Conservation (phyloP, 306 rosid genomes). For the Dicorynia guianensis region DNA sequence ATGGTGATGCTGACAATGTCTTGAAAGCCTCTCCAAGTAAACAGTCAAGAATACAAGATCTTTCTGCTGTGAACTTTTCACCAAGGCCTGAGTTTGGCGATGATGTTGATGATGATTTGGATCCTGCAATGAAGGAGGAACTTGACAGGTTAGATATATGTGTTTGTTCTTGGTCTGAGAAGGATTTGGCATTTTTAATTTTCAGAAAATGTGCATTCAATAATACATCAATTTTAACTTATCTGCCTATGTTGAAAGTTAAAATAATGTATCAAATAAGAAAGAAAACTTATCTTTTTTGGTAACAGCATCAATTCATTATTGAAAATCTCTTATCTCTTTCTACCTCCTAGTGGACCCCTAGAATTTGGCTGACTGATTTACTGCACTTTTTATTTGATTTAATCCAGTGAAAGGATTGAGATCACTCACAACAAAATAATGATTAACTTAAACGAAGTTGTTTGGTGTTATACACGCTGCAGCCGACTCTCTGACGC, state of each 20-base stretch:
- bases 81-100: conserved; percentile 71
- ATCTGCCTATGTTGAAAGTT: not conserved
- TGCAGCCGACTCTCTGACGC: not conserved
- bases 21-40: conserved; percentile 57
- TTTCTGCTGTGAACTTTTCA: conserved; percentile 52
- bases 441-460: not conserved
- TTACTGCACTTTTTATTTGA: conserved; percentile 2
- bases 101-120: conserved; percentile 82
- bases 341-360: not conserved
- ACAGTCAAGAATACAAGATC: conserved; percentile 60
- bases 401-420: not conserved
- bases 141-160: conserved; percentile 75
- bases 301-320: conserved; percentile 1
- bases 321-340: not conserved
- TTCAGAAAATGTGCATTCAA: conserved; percentile 9
- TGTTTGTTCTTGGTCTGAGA: conserved; percentile 19
- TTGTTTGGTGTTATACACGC: not conserved
- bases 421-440: not conserved
- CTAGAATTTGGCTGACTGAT: conserved; percentile 15
- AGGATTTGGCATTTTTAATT: conserved; percentile 1
- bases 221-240: not conserved
- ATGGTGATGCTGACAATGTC: conserved; percentile 50
- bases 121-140: conserved; percentile 88
- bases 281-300: not conserved
- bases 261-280: not conserved